These are phyloP conservation scores for Exserohilum turcica DNA, from an alignment of 2,329 filamentous ascomycete species.

Conservation along the genomic window DNA sequence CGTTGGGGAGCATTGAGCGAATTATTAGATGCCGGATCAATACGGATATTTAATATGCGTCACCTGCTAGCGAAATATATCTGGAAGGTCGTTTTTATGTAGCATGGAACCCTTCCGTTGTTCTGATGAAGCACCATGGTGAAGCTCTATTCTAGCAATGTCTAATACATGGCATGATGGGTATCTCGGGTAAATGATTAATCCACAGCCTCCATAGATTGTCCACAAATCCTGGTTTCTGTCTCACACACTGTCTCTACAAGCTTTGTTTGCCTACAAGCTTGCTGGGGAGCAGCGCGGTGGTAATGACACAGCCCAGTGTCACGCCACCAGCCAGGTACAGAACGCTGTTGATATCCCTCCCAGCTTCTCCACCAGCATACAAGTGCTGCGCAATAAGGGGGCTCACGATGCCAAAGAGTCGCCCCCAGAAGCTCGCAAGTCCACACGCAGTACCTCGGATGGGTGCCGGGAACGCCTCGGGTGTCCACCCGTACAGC, in stretches of 20 bases:
- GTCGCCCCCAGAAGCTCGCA: slow-evolving; percentile 63
- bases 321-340: slow-evolving; percentile 63
- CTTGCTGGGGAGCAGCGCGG: slow-evolving; percentile 55
- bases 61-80: not conserved
- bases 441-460: slow-evolving; percentile 60
- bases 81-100: not conserved
- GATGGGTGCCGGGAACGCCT: slow-evolving; percentile 58
- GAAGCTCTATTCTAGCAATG: not conserved
- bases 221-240: not conserved
- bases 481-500: slow-evolving; percentile 59
- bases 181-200: not conserved
- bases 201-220: not conserved
- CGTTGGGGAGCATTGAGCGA: not conserved
- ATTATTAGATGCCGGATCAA: not conserved
- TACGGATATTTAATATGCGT: not conserved
- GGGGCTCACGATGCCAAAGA: slow-evolving; percentile 64
- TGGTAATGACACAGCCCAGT: slow-evolving; percentile 58
- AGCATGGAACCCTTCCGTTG: not conserved
- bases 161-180: slow-evolving; percentile 1
- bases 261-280: slow-evolving; percentile 32
- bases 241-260: not conserved
- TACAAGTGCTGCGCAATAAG: slow-evolving; percentile 58
- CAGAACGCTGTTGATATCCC: slow-evolving; percentile 57
- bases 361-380: slow-evolving; percentile 33
- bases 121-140: not conserved